These are phyloP conservation scores for Globisporangium perplexum DNA, from an alignment of 352 stramenopile species.

Conservation along the genomic window DNA sequence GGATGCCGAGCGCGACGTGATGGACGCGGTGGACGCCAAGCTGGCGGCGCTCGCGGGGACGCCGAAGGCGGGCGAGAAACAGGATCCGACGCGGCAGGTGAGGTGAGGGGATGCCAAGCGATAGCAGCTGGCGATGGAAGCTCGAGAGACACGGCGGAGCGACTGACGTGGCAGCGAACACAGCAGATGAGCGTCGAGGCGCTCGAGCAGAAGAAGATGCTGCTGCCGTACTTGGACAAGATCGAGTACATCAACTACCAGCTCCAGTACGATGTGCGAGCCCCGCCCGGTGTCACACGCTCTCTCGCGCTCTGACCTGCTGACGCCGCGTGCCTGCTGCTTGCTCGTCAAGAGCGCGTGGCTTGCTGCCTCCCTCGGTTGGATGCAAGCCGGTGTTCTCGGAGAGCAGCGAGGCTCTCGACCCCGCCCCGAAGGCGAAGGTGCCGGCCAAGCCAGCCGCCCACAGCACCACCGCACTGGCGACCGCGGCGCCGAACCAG, in stretches of 20 bases:
- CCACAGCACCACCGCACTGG: background rate
- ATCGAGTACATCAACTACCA: conserved; percentile 87
- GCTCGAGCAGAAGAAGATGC: conserved; percentile 75
- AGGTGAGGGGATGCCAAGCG: background rate
- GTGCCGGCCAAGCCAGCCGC: background rate
- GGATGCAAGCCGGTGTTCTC: background rate
- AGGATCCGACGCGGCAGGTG: background rate
- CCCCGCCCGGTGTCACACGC: background rate
- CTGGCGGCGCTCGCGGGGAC: conserved; percentile 7
- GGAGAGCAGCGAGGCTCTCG: background rate
- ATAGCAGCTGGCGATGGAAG: too few species aligned
- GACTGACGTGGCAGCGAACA: too few species aligned
- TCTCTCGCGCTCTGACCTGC: background rate
- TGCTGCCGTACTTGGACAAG: conserved; percentile 80
- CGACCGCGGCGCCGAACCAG: conserved; percentile 10
- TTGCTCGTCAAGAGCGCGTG: conserved; percentile 2
- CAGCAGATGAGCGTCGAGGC: conserved; percentile 45
- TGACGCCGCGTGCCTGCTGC: background rate
- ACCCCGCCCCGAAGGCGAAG: background rate
- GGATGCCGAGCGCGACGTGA: conserved; percentile 6
- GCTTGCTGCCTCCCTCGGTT: background rate
- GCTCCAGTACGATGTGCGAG: conserved; percentile 30
- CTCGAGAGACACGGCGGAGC: too few species aligned
- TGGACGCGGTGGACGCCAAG: conserved; percentile 11
- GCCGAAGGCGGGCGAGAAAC: too few species aligned